Base-by-base conservation (phyloP, 352 stramenopile genomes). In the Phytophthora parvispora region DNA sequence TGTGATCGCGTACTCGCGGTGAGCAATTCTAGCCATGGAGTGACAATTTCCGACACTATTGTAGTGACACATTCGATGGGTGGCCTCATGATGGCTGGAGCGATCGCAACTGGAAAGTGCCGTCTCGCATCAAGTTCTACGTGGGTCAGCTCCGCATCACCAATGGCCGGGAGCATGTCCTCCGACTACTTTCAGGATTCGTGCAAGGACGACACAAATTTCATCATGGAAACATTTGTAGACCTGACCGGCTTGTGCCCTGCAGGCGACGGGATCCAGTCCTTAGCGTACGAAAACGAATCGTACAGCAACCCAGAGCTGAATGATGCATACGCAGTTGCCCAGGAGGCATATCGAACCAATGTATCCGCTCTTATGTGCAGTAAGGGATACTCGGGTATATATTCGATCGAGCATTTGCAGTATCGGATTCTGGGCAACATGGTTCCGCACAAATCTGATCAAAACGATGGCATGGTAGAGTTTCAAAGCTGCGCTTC, bases 41-140 rank as follows among this genome's bases (percentile, higher is more conserved):
- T 29, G 12, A 67, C 45, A 18, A 34, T 71, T 53, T 48, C 67
- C 16, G 54, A 75, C 34, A 60, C 67, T 5, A 75, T 76, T 36
- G 36, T 80, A 13, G 51, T 80, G 18, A 60, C 67, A 9, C 67
- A 80, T 34, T 76, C 72, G 24, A 76, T 76, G 63, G 72, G 67
- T 10, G 67, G 66, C 25, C 51, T 80, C 4, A 49, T 76, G 28
- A 4, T 72, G 25, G 67, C 43, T 18, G 58, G 63, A 6, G 66
- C 71, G 4, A 38, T 84, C 27, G 73, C 74, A 20, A 72, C 47
- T 15, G 64, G 65, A 18, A 63, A 72, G 47, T 86, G 78, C 54
- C 60, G 51, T 34, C 49, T 86, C 0, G 72, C 29, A 2, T 60
- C 45, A 36, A 67, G 56, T 16, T 45, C 43, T 6, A 53, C 43